These are phyloP conservation scores for Aspergillus biplanus DNA, from an alignment of 495 filamentous ascomycete genomes.

Conservation along the genomic window DNA sequence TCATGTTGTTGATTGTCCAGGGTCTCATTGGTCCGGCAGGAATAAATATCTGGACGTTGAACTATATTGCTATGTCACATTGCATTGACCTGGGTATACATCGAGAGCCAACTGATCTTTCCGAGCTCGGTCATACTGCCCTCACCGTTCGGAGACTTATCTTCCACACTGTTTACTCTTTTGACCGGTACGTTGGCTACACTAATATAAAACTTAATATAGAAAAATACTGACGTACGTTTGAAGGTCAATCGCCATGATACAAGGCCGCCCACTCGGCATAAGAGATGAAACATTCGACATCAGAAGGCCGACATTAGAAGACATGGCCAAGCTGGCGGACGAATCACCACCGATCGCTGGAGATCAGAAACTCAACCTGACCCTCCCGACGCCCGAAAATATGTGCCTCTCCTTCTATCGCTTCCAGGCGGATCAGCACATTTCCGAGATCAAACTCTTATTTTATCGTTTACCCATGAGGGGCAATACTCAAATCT, in stretches of 20 bases:
- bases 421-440: constrained; percentile 25
- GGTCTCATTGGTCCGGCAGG: constrained; percentile 27
- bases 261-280: constrained; percentile 35
- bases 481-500: constrained; percentile 18
- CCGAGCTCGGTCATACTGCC: constrained; percentile 11
- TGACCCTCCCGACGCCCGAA: constrained; percentile 11
- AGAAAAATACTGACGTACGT: background rate
- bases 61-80: constrained; percentile 32
- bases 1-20: constrained; percentile 26
- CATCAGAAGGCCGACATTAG: constrained; percentile 18
- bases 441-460: constrained; percentile 34
- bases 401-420: constrained; percentile 22
- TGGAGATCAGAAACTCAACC: background rate
- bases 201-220: background rate
- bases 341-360: background rate
- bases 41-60: constrained; percentile 31
- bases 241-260: constrained; percentile 28
- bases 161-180: constrained; percentile 30
- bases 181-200: constrained; percentile 24
- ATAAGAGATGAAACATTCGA: constrained; percentile 34
- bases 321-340: constrained; percentile 8
- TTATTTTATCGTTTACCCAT: constrained; percentile 30
- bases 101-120: constrained; percentile 23
- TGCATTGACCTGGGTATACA: constrained; percentile 32
- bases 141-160: constrained; percentile 23